Evolutionary conservation across 345 rosid species (phyloP).

Genomic region (Aquilaria malaccensis): DNA sequence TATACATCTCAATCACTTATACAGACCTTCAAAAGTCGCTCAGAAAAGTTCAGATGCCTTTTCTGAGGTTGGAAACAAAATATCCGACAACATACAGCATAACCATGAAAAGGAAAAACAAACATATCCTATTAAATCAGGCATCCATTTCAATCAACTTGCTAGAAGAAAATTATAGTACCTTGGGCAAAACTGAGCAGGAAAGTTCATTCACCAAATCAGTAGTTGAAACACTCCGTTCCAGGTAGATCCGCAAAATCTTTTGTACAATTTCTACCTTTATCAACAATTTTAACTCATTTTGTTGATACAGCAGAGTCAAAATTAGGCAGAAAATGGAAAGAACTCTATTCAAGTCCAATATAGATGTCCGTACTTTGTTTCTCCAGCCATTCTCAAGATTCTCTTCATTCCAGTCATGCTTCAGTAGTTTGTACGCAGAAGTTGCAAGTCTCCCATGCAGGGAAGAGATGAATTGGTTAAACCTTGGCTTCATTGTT

Average conservation of each 20-base stretch:
- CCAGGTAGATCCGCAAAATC: conserved; percentile 61
- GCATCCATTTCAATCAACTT: too few relatives aligned
- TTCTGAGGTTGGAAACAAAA: too few relatives aligned
- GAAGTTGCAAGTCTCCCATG: conserved; percentile 44
- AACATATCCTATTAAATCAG: neutral
- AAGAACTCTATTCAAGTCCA: neutral
- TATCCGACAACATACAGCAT: too few relatives aligned
- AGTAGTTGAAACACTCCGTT: conserved; percentile 47
- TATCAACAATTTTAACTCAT: conserved; percentile 3
- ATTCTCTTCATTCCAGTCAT: conserved; percentile 45
- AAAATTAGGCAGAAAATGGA: too few relatives aligned
- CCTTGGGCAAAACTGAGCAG: conserved; percentile 67
- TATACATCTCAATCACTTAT: too few relatives aligned
- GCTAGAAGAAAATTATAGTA: conserved; percentile 10
- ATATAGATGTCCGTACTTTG: conserved; percentile 40
- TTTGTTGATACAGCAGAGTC: too few relatives aligned
- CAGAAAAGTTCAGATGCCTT: too few relatives aligned
- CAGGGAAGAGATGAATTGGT: conserved; percentile 32
- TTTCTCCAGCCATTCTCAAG: conserved; percentile 68
- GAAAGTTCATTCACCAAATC: conserved; percentile 67
- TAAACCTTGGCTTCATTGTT: conserved; percentile 15
- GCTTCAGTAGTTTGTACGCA: conserved; percentile 58
- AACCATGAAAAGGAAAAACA: too few relatives aligned
- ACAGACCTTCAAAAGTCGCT: too few relatives aligned
- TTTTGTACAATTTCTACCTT: conserved; percentile 69